Evolutionary conservation across 805 yeast genomes (phyloP), one percentile per base, ranked within the genome.

Genomic region (Pichia deserticola): DNA sequence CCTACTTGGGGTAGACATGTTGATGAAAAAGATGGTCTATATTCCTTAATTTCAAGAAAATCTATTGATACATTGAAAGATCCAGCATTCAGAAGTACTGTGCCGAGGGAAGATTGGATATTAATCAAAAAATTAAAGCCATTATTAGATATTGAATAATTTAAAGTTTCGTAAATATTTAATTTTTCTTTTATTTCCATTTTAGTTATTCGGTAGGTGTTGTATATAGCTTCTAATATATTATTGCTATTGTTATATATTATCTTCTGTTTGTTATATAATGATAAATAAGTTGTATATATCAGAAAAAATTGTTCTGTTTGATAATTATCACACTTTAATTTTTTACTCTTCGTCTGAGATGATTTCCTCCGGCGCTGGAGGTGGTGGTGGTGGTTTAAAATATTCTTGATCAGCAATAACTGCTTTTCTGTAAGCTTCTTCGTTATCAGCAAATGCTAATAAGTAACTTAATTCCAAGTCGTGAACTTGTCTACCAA

Each of bases 1-100:
- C 98, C 99, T 49, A 83, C 88, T 12, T 93, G 98, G 98, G 99
- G 99, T 55, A 88, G 99, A 74, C 99, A 93, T 65, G 95, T 93
- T 59, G 96, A 89, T 68, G 99, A 93, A 71, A 74, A 80, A 51
- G 99, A 93, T 68, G 76, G 79, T 42, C 74, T 93, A 64, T 93
- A 90, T 71, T 92, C 99, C n/a, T 76, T 86, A 72, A 79, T 93
- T 56, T 66, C 93, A 11, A 82, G 99, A 76, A 86, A 76, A 69
- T 86, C 96, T 36, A 90, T 93, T 59, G 97, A 93, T 67, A 86
- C 96, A n/a, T 81, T 93, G 77, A 93, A 93, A 73, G 99, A 93
- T 62, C 95, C 96, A 40, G 97, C 98, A 5, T 93, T 93, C 82
- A 81, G 99, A 70, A 92, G 87, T 60, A 80, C 87, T 54, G 99